Base-by-base conservation (phyloP, 2,329 filamentous ascomycete genomes). In the Clarireedia paspali region DNA sequence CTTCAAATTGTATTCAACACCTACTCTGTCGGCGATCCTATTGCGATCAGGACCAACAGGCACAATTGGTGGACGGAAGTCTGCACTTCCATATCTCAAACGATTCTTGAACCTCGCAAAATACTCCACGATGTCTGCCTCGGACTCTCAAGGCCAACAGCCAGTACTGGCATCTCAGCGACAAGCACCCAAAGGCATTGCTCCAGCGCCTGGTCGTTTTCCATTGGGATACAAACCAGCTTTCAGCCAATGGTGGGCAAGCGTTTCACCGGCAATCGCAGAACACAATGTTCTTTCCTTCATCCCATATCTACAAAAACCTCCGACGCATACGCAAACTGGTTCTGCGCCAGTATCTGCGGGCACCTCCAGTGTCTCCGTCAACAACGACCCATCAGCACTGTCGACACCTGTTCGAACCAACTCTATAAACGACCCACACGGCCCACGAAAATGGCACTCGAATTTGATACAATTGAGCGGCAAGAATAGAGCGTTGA, bases 231-330 rank as follows among this genome's bases (percentile, higher is more conserved):
- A 96, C 74, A 94, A 91, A 67, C 91, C 96, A 57, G 92, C 89
- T 15, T 89, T 90, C 60, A 86, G 81, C 63, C 92, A 97, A 78
- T 97, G 94, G 91, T 99, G 94, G 94, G 82, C 85, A 10, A 86
- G 84, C 60, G 75, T 94, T n/a, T 85, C 91, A 1, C 88, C 94
- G 2, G 84, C 87, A 17, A 79, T 84, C 26, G 91, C 92, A 12
- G 94, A 99, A 74, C 89, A 92, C 68, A 87, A 84, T 65, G 91
- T 99, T 30, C 82, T 99, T 62, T 87, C 84, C 57, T 88, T 86
- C 70, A 83, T 99, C 39, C 94, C 94, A 5, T 87, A 91, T 69
- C 81, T 96, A 4, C 76, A 77, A 74, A 90, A 81, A 71, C 89
- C 77, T 66, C 88, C 83, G 69, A 68, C 67, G 10, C 68, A 68